A percentile compares a stretch with the other conserved stretches of the same genome.
Conservation (phyloP, 768 basidiomycete genomes). For the Amanita pallidorosea region DNA sequence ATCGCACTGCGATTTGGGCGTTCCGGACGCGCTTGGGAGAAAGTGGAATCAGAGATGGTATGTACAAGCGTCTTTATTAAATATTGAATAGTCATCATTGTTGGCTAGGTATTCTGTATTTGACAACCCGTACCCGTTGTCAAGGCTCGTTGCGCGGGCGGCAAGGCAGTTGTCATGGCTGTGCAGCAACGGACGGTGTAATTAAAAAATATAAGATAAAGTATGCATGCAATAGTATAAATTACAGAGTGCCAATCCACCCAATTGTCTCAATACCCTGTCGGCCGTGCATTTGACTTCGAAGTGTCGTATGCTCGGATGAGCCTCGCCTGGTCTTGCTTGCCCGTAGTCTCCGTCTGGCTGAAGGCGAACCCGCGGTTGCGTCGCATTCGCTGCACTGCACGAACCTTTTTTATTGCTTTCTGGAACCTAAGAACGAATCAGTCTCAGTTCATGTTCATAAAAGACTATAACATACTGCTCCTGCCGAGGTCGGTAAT, state of each 20-base stretch:
- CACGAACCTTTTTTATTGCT: constrained; percentile 99
- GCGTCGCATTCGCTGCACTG: constrained; percentile 91
- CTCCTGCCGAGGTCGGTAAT: constrained; percentile 94
- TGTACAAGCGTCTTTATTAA: neutral
- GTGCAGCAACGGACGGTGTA: constrained; percentile 6
- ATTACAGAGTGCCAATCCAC: neutral
- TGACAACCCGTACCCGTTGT: no score
- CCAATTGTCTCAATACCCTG: constrained; percentile 46
- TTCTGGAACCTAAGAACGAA: constrained; percentile 73
- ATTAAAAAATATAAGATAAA: neutral
- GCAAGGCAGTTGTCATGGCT: neutral
- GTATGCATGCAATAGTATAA: constrained; percentile 2
- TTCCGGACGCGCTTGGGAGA: neutral
- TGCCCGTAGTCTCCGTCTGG: constrained; percentile 80
- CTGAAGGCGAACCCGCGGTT: constrained; percentile 98
- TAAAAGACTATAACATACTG: constrained; percentile 47
- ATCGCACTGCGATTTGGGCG: neutral
- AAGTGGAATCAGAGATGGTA: neutral
- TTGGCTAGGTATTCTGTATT: no score
- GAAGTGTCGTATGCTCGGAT: constrained; percentile 87
- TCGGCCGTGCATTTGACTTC: constrained; percentile 57
- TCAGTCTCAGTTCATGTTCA: neutral
- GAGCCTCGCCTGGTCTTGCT: constrained; percentile 79
- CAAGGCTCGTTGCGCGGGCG: neutral
- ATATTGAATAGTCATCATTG: neutral